Evolutionary conservation across 331 rosid genomes (phyloP).

Genomic region (Pyrus hybrid): DNA sequence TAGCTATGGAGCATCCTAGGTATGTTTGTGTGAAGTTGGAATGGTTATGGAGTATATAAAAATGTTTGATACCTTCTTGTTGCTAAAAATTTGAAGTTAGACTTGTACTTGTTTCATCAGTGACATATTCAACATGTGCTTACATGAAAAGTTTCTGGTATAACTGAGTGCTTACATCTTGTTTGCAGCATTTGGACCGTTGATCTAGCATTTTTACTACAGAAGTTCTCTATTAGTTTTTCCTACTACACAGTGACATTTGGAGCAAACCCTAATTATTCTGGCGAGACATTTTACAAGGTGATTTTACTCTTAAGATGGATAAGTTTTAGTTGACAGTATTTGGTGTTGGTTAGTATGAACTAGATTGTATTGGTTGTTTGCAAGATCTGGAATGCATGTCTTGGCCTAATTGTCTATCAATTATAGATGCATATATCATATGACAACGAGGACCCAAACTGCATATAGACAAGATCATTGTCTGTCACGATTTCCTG

Average conservation of each 20-base stretch:
- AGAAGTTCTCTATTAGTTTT: constrained; percentile 59
- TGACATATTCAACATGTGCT: constrained; percentile 7
- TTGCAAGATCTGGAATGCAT: neutral
- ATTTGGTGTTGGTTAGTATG: neutral
- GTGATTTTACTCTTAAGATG: constrained; percentile 22
- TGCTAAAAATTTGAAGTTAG: neutral
- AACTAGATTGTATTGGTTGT: neutral
- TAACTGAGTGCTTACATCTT: constrained; percentile 18
- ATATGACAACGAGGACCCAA: neutral
- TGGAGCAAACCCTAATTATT: constrained; percentile 94
- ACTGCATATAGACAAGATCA: neutral
- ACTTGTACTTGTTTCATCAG: neutral
- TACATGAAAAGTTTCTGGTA: constrained; percentile 10
- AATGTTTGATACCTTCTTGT: too few relatives aligned
- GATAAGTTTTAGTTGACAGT: neutral
- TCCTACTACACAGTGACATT: constrained; percentile 84
- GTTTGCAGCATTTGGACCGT: constrained; percentile 94
- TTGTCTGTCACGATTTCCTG: neutral
- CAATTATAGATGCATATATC: neutral
- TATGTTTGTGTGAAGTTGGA: neutral
- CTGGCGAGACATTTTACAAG: constrained; percentile 87
- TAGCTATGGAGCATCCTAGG: neutral
- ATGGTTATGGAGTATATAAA: neutral
- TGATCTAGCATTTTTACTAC: constrained; percentile 84
- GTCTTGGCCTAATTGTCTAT: neutral